phyloP scores from a whole-genome alignment of 768 basidiomycete genomes.

The Termitomyces heimii region DNA sequence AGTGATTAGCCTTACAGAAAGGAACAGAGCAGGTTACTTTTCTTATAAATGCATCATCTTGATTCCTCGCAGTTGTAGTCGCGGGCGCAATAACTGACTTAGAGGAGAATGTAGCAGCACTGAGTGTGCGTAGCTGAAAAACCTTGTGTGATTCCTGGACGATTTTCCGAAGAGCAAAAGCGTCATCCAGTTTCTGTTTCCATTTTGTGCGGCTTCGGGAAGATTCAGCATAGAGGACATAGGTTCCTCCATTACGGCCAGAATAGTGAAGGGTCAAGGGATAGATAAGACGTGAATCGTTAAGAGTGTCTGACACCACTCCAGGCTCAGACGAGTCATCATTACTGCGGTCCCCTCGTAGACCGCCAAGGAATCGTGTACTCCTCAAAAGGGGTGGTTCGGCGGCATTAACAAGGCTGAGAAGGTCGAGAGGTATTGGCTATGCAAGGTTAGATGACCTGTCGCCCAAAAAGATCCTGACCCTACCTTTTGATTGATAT shows the following conservation, averaged over 20 bases:
- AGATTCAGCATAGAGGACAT: conserved; percentile 83
- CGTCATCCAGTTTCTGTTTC: conserved; percentile 86
- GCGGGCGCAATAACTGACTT: conserved; percentile 48
- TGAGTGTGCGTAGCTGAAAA: conserved; percentile 86
- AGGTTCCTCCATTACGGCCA: conserved; percentile 78
- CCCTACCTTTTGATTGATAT: conserved; percentile 72
- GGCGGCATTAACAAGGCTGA: conserved; percentile 77
- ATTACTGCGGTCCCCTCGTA: conserved; percentile 31
- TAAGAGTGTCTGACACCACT: conserved; percentile 10
- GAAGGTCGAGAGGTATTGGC: conserved; percentile 90
- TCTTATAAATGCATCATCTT: conserved; percentile 64
- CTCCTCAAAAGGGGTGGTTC: conserved; percentile 74
- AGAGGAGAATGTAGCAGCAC: conserved; percentile 78
- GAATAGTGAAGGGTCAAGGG: conserved; percentile 62
- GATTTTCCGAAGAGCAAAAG: conserved; percentile 73
- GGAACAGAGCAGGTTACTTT: conserved; percentile 94
- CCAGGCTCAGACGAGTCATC: conserved; percentile 17
- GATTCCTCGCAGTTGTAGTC: conserved; percentile 45
- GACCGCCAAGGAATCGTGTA: conserved; percentile 61
- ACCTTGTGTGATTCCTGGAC: conserved; percentile 91
- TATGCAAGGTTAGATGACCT: conserved; percentile 22
- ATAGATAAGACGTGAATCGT: conserved; percentile 73
- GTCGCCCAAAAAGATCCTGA: background rate
- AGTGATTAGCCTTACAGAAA: conserved; percentile 53
- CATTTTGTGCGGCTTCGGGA: conserved; percentile 71